Evolutionary conservation across 805 yeast genomes (phyloP).

Genomic region (Priceomyces haplophilus): DNA sequence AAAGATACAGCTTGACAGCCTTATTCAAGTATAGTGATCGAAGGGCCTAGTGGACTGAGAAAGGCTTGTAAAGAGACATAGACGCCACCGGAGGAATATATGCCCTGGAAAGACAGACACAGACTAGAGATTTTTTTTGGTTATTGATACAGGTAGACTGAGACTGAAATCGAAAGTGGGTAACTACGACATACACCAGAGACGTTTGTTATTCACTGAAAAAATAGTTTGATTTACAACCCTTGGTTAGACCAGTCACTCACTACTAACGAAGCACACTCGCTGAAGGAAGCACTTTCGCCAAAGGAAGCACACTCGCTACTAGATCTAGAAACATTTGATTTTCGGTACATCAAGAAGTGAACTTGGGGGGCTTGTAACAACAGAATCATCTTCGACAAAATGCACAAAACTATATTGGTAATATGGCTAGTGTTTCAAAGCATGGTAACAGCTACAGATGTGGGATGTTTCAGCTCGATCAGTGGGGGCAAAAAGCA

Average conservation of each 20-base stretch:
- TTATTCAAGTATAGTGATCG: not conserved
- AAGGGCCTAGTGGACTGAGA: not conserved
- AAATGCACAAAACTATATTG: not conserved
- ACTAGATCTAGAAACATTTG: not conserved
- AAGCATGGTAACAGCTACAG: not conserved
- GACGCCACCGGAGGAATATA: not conserved
- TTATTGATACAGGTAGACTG: no score
- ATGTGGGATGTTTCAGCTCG: not conserved
- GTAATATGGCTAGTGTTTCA: not conserved
- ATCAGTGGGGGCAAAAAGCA: conserved; percentile 1
- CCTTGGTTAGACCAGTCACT: not conserved
- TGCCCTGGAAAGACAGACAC: not conserved
- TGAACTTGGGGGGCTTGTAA: no score
- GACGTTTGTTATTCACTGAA: not conserved
- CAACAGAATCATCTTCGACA: not conserved
- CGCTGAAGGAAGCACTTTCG: no score
- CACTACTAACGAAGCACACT: no score
- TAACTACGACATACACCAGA: not conserved
- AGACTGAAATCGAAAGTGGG: not conserved
- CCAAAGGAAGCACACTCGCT: no score
- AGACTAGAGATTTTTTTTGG: not conserved
- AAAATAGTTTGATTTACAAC: not conserved
- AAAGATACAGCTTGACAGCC: no score
- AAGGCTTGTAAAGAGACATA: not conserved
- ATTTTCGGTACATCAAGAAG: no score